phyloP scores from a whole-genome alignment of 1,284 basidiomycete genomes.

The Omphalotus olearius region DNA sequence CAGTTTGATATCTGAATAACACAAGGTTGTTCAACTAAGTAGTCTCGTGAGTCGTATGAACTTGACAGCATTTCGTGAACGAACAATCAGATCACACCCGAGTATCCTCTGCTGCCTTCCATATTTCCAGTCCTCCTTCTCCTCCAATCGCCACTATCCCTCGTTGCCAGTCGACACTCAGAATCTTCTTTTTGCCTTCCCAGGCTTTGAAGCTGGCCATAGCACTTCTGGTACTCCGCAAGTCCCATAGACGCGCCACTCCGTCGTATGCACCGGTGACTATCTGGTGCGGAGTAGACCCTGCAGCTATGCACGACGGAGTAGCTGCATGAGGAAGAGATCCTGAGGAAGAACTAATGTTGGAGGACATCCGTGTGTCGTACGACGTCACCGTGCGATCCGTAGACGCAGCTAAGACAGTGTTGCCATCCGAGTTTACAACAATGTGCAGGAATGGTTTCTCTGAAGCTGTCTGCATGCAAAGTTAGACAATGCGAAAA shows the following conservation, averaged over 20 bases:
- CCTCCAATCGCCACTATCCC: slow-evolving; percentile 77
- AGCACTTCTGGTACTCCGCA: slow-evolving; percentile 62
- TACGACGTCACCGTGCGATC: slow-evolving; percentile 66
- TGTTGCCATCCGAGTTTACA: slow-evolving; percentile 35
- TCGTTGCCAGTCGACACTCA: slow-evolving; percentile 73
- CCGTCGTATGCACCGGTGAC: slow-evolving; percentile 84
- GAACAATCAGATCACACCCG: neutral
- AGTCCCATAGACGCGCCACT: slow-evolving; percentile 82
- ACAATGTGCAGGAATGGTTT: slow-evolving; percentile 67
- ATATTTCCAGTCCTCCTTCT: slow-evolving; percentile 80
- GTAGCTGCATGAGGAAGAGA: slow-evolving; percentile 70
- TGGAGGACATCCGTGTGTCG: slow-evolving; percentile 50
- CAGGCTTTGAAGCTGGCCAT: slow-evolving; percentile 66
- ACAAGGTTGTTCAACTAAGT: too few species aligned
- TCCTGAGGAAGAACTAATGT: slow-evolving; percentile 35
- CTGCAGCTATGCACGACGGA: slow-evolving; percentile 67
- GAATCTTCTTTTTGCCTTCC: slow-evolving; percentile 57
- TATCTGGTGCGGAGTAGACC: slow-evolving; percentile 55
- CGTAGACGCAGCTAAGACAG: slow-evolving; percentile 56
- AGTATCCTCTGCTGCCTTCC: slow-evolving; percentile 48
- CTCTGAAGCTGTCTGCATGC: slow-evolving; percentile 54
- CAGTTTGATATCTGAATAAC: too few species aligned
- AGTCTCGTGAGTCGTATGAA: too few species aligned
- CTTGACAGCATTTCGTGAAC: neutral
- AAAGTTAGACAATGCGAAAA: neutral